Conservation (phyloP, 495 filamentous ascomycete species). For the Daldinia loculata region DNA sequence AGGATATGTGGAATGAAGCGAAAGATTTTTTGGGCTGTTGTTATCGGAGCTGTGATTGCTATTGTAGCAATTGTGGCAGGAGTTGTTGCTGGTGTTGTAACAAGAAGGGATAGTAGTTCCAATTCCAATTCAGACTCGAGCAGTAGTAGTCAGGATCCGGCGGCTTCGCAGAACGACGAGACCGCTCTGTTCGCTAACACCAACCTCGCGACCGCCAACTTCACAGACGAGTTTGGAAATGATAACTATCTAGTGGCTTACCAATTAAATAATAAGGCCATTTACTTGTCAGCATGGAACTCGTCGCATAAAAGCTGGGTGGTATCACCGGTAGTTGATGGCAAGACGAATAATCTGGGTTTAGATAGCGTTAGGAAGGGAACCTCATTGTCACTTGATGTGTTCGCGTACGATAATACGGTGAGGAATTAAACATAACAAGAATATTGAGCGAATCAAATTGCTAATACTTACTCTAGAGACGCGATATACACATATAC, state of each 20-base stretch:
- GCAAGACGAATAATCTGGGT: conserved; percentile 35
- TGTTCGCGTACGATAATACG: conserved; percentile 23
- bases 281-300: conserved; percentile 43
- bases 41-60: conserved; percentile 28
- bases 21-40: conserved; percentile 34
- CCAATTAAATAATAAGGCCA: conserved; percentile 43
- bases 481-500: conserved; percentile 44
- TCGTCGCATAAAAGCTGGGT: conserved; percentile 40
- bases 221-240: conserved; percentile 39
- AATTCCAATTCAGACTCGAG: conserved; percentile 11
- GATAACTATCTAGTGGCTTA: conserved; percentile 41
- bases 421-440: conserved; percentile 19
- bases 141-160: background rate
- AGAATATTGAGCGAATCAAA: background rate
- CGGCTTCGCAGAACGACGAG: background rate
- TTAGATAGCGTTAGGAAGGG: conserved; percentile 35
- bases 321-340: conserved; percentile 39
- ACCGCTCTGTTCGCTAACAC: conserved; percentile 33
- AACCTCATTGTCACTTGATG: conserved; percentile 38
- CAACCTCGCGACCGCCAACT: conserved; percentile 42
- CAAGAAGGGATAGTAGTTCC: conserved; percentile 4
- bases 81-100: conserved; percentile 33
- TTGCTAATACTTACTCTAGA: conserved; percentile 34
- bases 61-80: conserved; percentile 38
- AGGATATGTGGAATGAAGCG: conserved; percentile 41